Evolutionary conservation across 352 stramenopile species (phyloP), one percentile per base, ranked within the genome.

Genomic region (Phytophthora idaei): DNA sequence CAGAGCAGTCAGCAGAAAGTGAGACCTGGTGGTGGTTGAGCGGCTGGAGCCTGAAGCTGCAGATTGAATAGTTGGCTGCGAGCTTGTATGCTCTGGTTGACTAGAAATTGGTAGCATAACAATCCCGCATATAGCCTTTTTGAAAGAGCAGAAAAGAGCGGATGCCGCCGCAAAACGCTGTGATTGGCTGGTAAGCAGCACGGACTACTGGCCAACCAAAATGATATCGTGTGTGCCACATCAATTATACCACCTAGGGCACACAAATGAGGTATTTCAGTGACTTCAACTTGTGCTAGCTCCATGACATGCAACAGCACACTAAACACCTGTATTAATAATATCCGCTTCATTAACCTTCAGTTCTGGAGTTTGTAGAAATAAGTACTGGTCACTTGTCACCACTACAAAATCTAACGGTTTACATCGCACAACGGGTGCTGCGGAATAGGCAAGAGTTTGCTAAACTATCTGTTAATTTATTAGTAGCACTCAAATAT

Each of bases 1-100:
- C 87, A 95, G 89, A 96, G 87, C 89, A 96, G 82, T 96, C 89
- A 96, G 89, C 89, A 96, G 85, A 94, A 95, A 95, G 87, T 95
- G 87, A 95, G 80, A 42, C 36, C 17, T 28, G 25, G 12, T 53
- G 21, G 46, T 27, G 21, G 42, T 14, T 21, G 47, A 39, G n/a
- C 32, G 44, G 27, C 17, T 1, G 5, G 4, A 37, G 32, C 10
- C 45, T 44, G 36, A 55, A 32, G 37, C 31, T 10, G 7, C 4
- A 27, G 3, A 32, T 2, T 2, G 37, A 44, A 77, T 64, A 77
- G 39, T 61, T 64, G 31, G 36, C 17, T 21, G 2, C 5, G 47
- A 73, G 57, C 52, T 69, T 77, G 10, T 29, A 64, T 58, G 21
- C 61, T 10, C 1, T 0, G 0, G 0, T 14, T 21, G 3, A 74